These are phyloP conservation scores for Mycena pura DNA, from an alignment of 768 basidiomycete genomes.

Conservation along the genomic window DNA sequence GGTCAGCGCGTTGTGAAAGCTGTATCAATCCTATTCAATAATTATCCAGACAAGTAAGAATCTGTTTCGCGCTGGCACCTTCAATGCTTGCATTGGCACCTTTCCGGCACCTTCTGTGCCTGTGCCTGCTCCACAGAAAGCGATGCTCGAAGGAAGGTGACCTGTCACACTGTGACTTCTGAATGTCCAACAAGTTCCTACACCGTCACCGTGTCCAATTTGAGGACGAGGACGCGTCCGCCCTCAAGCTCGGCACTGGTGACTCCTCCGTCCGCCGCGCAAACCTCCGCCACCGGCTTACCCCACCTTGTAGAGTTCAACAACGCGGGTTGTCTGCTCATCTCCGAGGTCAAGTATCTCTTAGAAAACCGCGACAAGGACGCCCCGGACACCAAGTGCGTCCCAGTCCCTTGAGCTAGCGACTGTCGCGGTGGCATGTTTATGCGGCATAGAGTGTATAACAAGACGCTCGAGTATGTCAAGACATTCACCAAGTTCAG, in stretches of 20 bases:
- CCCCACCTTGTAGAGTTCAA: constrained; percentile 84
- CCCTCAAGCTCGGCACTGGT: constrained; percentile 84
- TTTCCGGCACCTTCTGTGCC: no score
- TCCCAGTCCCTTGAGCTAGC: constrained; percentile 12
- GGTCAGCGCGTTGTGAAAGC: no score
- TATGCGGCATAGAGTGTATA: constrained; percentile 71
- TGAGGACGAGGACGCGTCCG: constrained; percentile 88
- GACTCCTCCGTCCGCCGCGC: neutral
- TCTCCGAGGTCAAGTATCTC: constrained; percentile 91
- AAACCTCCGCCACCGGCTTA: neutral
- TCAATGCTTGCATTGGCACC: no score
- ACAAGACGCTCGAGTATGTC: constrained; percentile 92
- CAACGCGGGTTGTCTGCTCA: constrained; percentile 88
- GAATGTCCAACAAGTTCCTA: constrained; percentile 40
- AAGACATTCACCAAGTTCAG: constrained; percentile 91
- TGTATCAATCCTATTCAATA: no score
- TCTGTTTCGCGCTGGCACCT: no score
- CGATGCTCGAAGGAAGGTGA: no score
- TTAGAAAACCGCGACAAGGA: constrained; percentile 88
- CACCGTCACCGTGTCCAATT: constrained; percentile 67
- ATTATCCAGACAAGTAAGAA: no score
- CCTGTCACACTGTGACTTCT: no score
- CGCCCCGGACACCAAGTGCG: constrained; percentile 86
- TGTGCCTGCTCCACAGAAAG: no score
- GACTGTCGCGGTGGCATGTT: neutral